Conservation (phyloP, 2,329 filamentous ascomycete species). For the Verticillium nubilum region DNA sequence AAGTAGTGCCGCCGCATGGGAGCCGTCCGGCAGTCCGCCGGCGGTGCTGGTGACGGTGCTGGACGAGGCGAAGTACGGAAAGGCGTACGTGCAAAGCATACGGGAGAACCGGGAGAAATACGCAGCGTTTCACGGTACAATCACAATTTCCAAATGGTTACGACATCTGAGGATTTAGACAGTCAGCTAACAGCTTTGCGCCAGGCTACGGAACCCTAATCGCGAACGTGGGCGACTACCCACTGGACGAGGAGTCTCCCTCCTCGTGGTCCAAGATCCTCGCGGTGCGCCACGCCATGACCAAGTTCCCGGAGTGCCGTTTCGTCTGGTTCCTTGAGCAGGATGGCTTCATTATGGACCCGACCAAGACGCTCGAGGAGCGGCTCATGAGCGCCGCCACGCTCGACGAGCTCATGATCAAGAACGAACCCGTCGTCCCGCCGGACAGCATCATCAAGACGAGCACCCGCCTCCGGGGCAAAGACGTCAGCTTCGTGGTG, state of each 20-base stretch:
- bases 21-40: conserved; percentile 49
- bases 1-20: conserved; percentile 5
- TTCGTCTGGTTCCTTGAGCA: conserved; percentile 87
- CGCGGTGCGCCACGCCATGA: conserved; percentile 83
- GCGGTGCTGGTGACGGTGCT: conserved; percentile 82
- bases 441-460: conserved; percentile 97
- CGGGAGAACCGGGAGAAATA: conserved; percentile 81
- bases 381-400: conserved; percentile 62
- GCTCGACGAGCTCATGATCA: conserved; percentile 76
- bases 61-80: conserved; percentile 59
- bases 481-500: conserved; percentile 75
- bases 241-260: conserved; percentile 38
- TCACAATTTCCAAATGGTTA: not conserved
- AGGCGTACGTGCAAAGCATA: conserved; percentile 66
- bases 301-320: conserved; percentile 67
- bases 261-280: conserved; percentile 73
- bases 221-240: conserved; percentile 70
- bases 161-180: not conserved
- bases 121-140: conserved; percentile 76
- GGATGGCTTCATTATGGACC: conserved; percentile 85
- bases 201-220: conserved; percentile 84
- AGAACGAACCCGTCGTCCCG: conserved; percentile 80
- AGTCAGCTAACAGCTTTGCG: conserved; percentile 8
- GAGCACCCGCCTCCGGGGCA: conserved; percentile 71
- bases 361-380: conserved; percentile 60